These are phyloP conservation scores for Phycomyces blakesleeanus DNA, from an alignment of 192 early-diverging fungal genomes.

Conservation along the genomic window DNA sequence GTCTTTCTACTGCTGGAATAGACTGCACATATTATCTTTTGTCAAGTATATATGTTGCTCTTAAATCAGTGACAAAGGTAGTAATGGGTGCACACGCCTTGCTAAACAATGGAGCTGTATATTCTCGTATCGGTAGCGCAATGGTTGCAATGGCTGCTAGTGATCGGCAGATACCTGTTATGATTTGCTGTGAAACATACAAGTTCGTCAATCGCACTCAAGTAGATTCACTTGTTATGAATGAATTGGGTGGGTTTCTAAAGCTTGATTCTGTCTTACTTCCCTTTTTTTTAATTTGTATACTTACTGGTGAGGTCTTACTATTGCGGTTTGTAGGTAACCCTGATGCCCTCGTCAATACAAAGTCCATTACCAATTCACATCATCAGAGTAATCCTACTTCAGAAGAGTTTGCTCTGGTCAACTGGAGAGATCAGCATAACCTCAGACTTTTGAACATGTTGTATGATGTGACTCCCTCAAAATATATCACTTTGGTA, in stretches of 20 bases:
- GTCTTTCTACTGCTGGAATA: constrained; percentile 62
- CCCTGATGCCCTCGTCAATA: constrained; percentile 78
- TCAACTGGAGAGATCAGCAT: constrained; percentile 72
- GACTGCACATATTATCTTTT: constrained; percentile 67
- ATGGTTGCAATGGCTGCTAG: constrained; percentile 88
- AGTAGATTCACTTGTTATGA: constrained; percentile 94
- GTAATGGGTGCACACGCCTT: constrained; percentile 92
- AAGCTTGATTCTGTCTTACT: neutral
- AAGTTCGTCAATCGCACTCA: constrained; percentile 92
- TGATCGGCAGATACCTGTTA: constrained; percentile 87
- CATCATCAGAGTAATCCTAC: constrained; percentile 9
- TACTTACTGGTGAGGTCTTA: no score
- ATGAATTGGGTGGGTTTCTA: constrained; percentile 75
- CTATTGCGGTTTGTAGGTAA: no score
- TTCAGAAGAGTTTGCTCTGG: constrained; percentile 27
- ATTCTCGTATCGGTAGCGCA: constrained; percentile 87
- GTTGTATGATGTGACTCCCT: constrained; percentile 93
- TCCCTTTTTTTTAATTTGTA: no score
- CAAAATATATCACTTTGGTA: constrained; percentile 86
- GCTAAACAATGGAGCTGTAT: constrained; percentile 87
- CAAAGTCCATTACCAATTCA: constrained; percentile 20
- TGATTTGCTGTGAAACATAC: constrained; percentile 92
- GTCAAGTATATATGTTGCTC: constrained; percentile 68
- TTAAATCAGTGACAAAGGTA: constrained; percentile 88
- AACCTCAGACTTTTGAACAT: constrained; percentile 85